phyloP scores from a whole-genome alignment of 257 asterid species.

The Paraleonurus japonicus region DNA sequence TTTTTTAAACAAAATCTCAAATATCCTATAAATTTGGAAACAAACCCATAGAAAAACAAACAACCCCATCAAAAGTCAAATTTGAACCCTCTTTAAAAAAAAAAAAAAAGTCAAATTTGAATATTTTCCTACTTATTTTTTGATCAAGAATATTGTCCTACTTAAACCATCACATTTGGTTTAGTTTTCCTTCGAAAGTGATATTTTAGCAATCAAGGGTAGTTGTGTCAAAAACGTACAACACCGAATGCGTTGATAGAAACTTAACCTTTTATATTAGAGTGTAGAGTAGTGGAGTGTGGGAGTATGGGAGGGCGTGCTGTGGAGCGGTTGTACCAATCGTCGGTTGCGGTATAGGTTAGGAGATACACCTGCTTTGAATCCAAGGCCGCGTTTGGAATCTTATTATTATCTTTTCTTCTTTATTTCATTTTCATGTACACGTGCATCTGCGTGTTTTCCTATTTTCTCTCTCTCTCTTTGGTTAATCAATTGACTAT shows the following conservation, averaged over 20 bases:
- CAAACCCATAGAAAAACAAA: too few relatives aligned
- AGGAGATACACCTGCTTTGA: constrained; percentile 34
- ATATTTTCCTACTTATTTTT: too few relatives aligned
- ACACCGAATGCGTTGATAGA: background rate
- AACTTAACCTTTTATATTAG: background rate
- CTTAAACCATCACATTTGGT: too few relatives aligned
- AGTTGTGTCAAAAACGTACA: constrained; percentile 13
- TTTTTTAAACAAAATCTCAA: too few relatives aligned
- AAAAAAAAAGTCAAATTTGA: too few relatives aligned
- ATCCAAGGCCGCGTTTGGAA: constrained; percentile 32
- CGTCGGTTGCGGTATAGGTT: constrained; percentile 32
- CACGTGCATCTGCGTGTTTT: background rate
- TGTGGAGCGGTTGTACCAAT: constrained; percentile 39
- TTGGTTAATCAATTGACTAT: too few relatives aligned
- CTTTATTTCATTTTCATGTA: constrained; percentile 2
- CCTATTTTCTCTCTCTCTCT: too few relatives aligned
- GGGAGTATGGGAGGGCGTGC: background rate
- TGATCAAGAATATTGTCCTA: too few relatives aligned
- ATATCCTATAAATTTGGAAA: too few relatives aligned
- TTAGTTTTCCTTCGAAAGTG: background rate
- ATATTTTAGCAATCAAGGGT: background rate
- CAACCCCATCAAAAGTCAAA: too few relatives aligned
- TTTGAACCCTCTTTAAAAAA: too few relatives aligned
- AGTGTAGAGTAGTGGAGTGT: background rate
- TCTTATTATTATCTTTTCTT: background rate